Percentiles rank a stretch among this genome's conserved stretches.
Evolutionary conservation across 768 basidiomycete genomes (phyloP).

Genomic region (Lactifluus pinguis): DNA sequence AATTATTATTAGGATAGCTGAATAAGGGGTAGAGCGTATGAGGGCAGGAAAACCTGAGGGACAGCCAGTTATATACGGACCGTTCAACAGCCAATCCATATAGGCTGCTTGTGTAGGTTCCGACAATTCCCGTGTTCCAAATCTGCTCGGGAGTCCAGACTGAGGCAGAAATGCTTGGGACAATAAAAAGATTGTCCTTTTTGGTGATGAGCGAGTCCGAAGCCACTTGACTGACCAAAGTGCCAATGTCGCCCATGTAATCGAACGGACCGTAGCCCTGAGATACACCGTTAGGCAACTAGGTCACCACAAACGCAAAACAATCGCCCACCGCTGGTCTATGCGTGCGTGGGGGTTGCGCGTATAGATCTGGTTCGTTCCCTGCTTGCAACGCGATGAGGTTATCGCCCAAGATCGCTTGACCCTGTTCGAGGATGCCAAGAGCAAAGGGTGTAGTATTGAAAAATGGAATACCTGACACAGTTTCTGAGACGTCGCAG

Average conservation of each 20-base stretch:
- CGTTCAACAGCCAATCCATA: conserved; percentile 14
- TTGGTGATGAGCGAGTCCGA: not conserved
- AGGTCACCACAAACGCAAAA: not conserved
- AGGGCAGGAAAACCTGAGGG: too few species aligned
- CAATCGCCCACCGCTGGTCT: conserved; percentile 11
- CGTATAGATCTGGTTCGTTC: conserved; percentile 75
- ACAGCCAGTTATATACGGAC: not conserved
- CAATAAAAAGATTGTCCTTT: conserved; percentile 4
- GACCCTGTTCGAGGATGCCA: conserved; percentile 46
- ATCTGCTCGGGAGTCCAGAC: conserved; percentile 12
- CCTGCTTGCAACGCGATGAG: conserved; percentile 63
- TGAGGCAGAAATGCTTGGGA: conserved; percentile 14
- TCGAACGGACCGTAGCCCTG: conserved; percentile 19
- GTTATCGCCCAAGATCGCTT: conserved; percentile 53
- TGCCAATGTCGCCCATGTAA: conserved; percentile 27
- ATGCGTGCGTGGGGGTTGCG: conserved; percentile 18
- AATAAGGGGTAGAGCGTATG: conserved; percentile 4
- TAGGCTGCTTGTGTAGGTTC: conserved; percentile 1
- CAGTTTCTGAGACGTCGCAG: not conserved
- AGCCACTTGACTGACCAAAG: conserved; percentile 10
- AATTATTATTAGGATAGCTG: conserved; percentile 58
- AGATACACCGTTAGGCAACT: not conserved
- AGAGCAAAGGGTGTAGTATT: conserved; percentile 46
- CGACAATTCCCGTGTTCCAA: conserved; percentile 16
- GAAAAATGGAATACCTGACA: conserved; percentile 53